These are phyloP conservation scores for Crepidotus variabilis DNA, from an alignment of 768 basidiomycete genomes.

Conservation along the genomic window DNA sequence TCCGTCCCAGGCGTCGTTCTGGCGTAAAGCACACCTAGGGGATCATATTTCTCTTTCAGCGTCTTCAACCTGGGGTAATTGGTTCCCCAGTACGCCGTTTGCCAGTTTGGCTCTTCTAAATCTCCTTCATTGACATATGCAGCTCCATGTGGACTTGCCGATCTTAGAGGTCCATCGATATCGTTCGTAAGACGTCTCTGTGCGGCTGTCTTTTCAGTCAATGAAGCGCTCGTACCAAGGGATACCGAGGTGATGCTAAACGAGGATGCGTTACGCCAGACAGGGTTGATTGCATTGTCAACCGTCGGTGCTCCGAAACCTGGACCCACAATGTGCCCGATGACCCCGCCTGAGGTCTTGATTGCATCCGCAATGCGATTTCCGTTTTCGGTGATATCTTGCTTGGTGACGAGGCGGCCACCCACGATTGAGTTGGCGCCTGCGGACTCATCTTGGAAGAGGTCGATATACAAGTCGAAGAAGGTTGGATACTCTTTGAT, in stretches of 20 bases:
- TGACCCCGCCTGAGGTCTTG: background rate
- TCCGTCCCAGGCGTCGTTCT: conserved; percentile 11
- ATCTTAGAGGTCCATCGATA: conserved; percentile 9
- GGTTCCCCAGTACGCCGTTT: background rate
- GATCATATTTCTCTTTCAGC: background rate
- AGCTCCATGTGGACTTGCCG: too few relatives aligned
- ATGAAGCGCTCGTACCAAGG: background rate
- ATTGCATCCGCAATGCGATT: background rate
- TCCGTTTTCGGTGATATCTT: conserved; percentile 7
- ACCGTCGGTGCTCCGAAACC: conserved; percentile 6
- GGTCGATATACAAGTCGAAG: conserved; percentile 13
- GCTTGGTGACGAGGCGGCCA: conserved; percentile 10
- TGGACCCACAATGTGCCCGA: conserved; percentile 13
- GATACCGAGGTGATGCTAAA: conserved; percentile 1
- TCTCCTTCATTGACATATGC: conserved; percentile 13
- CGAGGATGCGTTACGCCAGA: conserved; percentile 2
- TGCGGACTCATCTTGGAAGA: conserved; percentile 12
- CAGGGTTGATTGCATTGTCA: conserved; percentile 16
- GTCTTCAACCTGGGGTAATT: conserved; percentile 1
- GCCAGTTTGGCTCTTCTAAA: conserved; percentile 13
- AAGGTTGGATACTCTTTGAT: conserved; percentile 12
- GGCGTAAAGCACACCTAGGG: conserved; percentile 5
- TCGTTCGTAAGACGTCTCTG: conserved; percentile 11
- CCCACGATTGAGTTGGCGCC: conserved; percentile 5
- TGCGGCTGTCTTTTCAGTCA: conserved; percentile 7